Base-by-base conservation (phyloP, 2,329 filamentous ascomycete species). In the Talaromyces sp. region DNA sequence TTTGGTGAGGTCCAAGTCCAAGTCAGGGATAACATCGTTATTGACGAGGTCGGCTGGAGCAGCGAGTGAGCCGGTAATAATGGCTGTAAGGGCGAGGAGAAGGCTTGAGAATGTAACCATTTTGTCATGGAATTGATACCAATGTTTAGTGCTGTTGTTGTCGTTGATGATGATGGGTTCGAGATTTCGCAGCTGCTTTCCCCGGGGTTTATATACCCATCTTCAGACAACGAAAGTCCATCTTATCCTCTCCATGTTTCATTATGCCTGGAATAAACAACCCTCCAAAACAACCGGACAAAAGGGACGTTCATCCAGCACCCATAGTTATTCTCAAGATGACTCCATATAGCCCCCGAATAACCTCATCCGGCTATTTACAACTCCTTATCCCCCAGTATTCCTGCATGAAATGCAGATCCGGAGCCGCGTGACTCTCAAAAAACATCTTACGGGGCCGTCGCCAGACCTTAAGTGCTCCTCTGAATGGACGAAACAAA, bases 91-190 rank as follows among this genome's bases (percentile, higher is more conserved):
- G 28, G 37, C 25, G 25, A 40, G 19, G 13, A 57, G 5, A 19
- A 57, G 37, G 13, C 43, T 51, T 19, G 55, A 52, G 19, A 52
- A 25, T 19, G 55, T n/a, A 36, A 57, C 45, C 55, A 57, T 57
- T 17, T 57, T 57, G 41, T 22, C 25, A 15, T 25, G 5, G 5
- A 4, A 22, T 41, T 21, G 39, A 41, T 21, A 19, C 21, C 3
- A 5, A 9, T 31, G 11, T 45, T n/a, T 4, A n/a, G 41, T 28
- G 6, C 13, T 45, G 7, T 28, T 15, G 5, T 3, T 25, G 41
- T 28, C 25, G 22, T 28, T 46, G 43, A 46, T 46, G 43, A 46
- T 35, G 33, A 35, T 35, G 33, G 43, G n/a, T 2, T 9, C n/a
- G 25, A 10, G 22, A 45, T 2, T 25, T 45, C 3, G 22, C 8